Base-by-base conservation (phyloP, 345 rosid species). In the Arabis hirsuta region DNA sequence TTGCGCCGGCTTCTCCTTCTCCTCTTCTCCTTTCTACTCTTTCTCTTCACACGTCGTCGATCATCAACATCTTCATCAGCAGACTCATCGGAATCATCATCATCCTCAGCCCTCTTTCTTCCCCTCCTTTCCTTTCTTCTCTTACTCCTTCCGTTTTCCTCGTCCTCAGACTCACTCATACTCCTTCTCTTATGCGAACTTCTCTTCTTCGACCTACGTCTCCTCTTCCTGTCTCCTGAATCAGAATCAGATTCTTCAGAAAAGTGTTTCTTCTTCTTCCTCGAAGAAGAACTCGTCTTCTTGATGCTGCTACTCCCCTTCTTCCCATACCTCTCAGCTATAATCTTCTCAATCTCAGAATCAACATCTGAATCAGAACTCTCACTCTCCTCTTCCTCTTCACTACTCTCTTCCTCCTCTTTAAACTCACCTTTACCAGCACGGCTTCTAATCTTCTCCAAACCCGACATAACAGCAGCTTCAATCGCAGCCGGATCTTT, bases 281-380 rank as follows among this genome's bases (percentile, higher is more conserved):
- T 71, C 22, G 3, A 43, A 9, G 72, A 84, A 54, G 79, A 80
- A 0, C 74, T 76, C 3, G 68, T 75, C 82, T 70, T 84, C 62
- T 65, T 78, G 59, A 68, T 72, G 19, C 62, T 44, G 20, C 75
- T 43, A 62, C 81, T 11, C 24, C 44, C 74, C 84, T 87, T 91
- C 87, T 84, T 90, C 58, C 96, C 96, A 68, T 53, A 74, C 68
- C 96, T 80, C 74, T 79, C 78, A 50, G 97, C 99, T 63, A 95
- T 83, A 65, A 90, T 86, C 86, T 84, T 90, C 88, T 92, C 99
- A 44, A 92, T 91, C 79, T 90, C 97, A 0, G 92, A 81, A 81
- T 92, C 92, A 45, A 67, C 97, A 74, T 90, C 97, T 0, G 94
- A 88, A 76, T 92, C 97, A 0, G 88, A 82, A 71, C 81, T 87